Evolutionary conservation across 768 basidiomycete genomes (phyloP).

Genomic region (Strobilomyces dryophilus): DNA sequence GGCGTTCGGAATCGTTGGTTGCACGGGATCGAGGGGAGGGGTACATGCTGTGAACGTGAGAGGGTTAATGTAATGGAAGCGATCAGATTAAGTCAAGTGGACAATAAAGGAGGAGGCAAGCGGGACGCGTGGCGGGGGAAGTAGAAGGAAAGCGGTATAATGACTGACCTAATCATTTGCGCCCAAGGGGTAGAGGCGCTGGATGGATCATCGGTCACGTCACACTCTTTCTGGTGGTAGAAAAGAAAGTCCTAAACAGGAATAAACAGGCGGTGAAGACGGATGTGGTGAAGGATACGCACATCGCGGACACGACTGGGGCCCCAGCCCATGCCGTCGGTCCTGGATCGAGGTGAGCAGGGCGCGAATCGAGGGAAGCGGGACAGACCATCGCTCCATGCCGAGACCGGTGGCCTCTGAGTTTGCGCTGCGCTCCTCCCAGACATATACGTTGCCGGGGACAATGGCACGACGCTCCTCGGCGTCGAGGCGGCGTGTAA

Average conservation of each 20-base stretch:
- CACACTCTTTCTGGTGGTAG: constrained; percentile 48
- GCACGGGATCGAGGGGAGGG: constrained; percentile 39
- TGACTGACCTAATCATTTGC: constrained; percentile 61
- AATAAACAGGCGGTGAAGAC: constrained; percentile 2
- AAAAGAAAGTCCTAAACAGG: constrained; percentile 48
- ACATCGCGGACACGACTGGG: constrained; percentile 66
- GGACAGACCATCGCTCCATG: constrained; percentile 73
- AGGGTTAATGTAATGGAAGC: constrained; percentile 13
- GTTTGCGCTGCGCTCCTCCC: constrained; percentile 84
- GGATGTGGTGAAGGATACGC: background rate
- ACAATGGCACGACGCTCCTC: constrained; percentile 72
- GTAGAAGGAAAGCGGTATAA: constrained; percentile 7
- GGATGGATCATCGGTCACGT: constrained; percentile 36
- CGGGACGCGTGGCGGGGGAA: constrained; percentile 13
- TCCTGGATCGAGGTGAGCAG: constrained; percentile 31
- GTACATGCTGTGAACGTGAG: constrained; percentile 28
- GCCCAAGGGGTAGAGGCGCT: constrained; percentile 67
- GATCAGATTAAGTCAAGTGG: constrained; percentile 32
- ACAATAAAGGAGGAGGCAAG: constrained; percentile 10
- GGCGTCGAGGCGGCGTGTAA: constrained; percentile 76
- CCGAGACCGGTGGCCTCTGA: constrained; percentile 79
- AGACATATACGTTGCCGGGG: constrained; percentile 81
- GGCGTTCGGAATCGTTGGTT: constrained; percentile 37
- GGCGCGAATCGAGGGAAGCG: background rate
- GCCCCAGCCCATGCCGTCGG: constrained; percentile 78